Evolutionary conservation across 2,329 filamentous ascomycete species (phyloP).

Genomic region (Corynespora cassiicola): DNA sequence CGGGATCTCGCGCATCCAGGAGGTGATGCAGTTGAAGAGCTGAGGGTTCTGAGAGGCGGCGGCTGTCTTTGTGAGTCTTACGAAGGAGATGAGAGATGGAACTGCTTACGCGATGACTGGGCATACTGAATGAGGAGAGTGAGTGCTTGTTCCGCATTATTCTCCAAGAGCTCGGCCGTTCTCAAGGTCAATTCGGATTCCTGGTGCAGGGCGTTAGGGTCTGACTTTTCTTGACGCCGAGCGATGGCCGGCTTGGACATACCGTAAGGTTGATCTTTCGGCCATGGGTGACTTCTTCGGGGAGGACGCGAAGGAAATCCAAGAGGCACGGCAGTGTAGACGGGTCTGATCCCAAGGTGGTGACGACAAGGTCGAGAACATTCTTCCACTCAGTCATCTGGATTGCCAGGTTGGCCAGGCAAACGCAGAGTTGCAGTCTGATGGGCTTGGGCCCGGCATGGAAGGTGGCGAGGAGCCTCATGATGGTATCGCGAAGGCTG

Average conservation of each 20-base stretch:
- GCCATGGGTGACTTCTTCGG: constrained; percentile 98
- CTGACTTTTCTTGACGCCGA: constrained; percentile 46
- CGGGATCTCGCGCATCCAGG: constrained; percentile 94
- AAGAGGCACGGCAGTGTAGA: constrained; percentile 86
- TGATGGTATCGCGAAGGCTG: constrained; percentile 81
- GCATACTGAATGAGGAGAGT: constrained; percentile 87
- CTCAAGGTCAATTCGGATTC: constrained; percentile 91
- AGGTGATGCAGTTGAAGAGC: constrained; percentile 93
- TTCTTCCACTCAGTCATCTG: constrained; percentile 97
- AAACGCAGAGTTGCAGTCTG: constrained; percentile 91
- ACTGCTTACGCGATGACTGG: constrained; percentile 90
- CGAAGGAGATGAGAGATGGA: constrained; percentile 37
- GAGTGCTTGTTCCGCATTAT: constrained; percentile 89
- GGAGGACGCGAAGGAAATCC: constrained; percentile 95
- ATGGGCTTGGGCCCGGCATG: constrained; percentile 78
- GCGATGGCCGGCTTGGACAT: constrained; percentile 69
- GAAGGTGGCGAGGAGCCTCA: constrained; percentile 81
- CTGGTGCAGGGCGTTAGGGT: constrained; percentile 60
- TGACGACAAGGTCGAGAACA: constrained; percentile 82
- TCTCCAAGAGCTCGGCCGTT: constrained; percentile 86
- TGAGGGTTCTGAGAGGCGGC: constrained; percentile 84
- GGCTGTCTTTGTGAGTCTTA: constrained; percentile 45
- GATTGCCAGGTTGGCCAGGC: constrained; percentile 91
- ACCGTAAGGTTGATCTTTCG: constrained; percentile 99
- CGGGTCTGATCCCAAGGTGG: constrained; percentile 76